These are phyloP conservation scores for Tulasnella sp. DNA, from an alignment of 768 basidiomycete species.

Conservation along the genomic window DNA sequence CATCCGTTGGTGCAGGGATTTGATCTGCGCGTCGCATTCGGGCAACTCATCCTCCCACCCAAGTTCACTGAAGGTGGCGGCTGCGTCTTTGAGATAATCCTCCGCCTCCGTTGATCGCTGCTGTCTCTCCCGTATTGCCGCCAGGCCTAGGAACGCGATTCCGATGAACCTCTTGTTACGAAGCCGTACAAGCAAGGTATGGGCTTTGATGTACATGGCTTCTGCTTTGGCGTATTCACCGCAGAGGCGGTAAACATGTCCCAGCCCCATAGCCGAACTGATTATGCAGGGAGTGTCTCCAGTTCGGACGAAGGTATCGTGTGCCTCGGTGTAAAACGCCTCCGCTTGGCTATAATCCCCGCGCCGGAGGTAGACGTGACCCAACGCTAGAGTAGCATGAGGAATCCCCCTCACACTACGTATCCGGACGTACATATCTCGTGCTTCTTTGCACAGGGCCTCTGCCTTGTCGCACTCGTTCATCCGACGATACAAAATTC, in stretches of 20 bases:
- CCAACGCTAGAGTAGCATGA: neutral
- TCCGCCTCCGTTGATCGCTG: neutral
- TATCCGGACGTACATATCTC: neutral
- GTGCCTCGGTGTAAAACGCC: neutral
- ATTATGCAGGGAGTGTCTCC: neutral
- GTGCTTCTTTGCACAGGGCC: slow-evolving; percentile 1
- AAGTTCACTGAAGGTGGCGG: neutral
- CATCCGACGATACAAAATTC: neutral
- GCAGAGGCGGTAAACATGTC: neutral
- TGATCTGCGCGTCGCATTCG: neutral
- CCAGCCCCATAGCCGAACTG: neutral
- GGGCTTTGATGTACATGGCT: neutral
- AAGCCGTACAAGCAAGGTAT: neutral
- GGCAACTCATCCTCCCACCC: neutral
- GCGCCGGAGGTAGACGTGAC: neutral
- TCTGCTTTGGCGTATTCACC: neutral
- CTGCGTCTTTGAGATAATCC: neutral
- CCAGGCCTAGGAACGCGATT: neutral
- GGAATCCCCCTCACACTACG: neutral
- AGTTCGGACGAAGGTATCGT: neutral
- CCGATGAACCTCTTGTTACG: neutral
- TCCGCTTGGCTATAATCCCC: neutral
- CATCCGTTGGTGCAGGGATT: neutral
- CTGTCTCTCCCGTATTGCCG: neutral
- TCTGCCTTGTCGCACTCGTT: neutral